Evolutionary conservation across 108 stramenopile species (phyloP).

Genomic region (Aurantiochytrium sp.): DNA sequence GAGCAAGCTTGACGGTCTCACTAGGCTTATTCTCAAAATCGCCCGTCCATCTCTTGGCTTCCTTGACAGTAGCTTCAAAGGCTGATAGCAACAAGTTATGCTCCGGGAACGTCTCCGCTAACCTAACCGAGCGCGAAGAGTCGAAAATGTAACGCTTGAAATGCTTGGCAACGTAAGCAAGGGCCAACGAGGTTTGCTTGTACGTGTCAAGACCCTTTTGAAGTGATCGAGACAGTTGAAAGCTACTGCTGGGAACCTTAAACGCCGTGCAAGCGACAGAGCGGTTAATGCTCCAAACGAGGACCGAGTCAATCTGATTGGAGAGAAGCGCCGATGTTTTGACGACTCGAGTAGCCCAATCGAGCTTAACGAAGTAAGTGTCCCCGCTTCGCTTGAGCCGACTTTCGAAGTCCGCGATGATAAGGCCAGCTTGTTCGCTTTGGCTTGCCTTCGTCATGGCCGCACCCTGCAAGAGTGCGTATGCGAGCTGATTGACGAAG

Average conservation of each 20-base stretch:
- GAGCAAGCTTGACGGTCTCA: background rate
- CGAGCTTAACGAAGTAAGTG: background rate
- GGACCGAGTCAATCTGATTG: background rate
- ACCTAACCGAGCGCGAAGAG: too few relatives aligned
- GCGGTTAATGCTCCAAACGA: background rate
- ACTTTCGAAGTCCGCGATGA: background rate
- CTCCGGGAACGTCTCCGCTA: background rate
- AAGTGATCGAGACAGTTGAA: background rate
- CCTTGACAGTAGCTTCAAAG: background rate
- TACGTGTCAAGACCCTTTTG: background rate
- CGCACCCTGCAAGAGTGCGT: background rate
- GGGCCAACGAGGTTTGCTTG: background rate
- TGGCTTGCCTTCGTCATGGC: background rate
- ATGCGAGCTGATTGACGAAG: background rate
- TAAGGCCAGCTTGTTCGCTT: background rate
- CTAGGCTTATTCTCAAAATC: background rate
- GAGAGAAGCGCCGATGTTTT: background rate
- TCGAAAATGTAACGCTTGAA: background rate
- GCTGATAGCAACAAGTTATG: background rate
- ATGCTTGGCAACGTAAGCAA: background rate
- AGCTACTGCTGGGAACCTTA: background rate
- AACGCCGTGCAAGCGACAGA: background rate
- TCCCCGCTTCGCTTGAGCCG: background rate
- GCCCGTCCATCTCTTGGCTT: background rate
- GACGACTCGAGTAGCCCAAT: background rate